phyloP scores from a whole-genome alignment of 805 yeast species.

The Teunomyces panamensis region DNA sequence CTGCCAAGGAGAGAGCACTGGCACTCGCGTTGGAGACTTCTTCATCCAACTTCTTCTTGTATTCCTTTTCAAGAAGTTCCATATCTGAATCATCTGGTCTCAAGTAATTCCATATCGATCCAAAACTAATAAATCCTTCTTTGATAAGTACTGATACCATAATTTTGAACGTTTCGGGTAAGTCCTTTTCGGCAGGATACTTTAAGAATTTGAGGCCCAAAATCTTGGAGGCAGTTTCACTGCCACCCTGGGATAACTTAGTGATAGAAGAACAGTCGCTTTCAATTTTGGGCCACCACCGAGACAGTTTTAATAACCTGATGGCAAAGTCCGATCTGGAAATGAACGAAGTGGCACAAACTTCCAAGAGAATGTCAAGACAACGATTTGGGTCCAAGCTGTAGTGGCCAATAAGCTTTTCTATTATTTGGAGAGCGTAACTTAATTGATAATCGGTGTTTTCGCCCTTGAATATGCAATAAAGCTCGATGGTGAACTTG shows the following conservation, averaged over 20 bases:
- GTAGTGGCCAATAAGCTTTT: conserved; percentile 68
- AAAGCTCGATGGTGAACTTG: conserved; percentile 52
- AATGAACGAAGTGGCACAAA: conserved; percentile 46
- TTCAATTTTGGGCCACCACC: conserved; percentile 61
- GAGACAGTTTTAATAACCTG: conserved; percentile 48
- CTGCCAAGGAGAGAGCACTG: conserved; percentile 83
- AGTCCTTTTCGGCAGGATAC: conserved; percentile 26
- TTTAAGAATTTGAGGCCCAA: conserved; percentile 45
- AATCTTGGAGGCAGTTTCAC: conserved; percentile 50
- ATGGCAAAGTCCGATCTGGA: conserved; percentile 47
- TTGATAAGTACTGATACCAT: conserved; percentile 59
- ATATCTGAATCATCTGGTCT: conserved; percentile 52
- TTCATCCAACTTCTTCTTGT: conserved; percentile 48
- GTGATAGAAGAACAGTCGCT: conserved; percentile 32
- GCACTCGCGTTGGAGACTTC: conserved; percentile 61
- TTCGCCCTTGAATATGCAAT: conserved; percentile 37
- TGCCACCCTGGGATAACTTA: conserved; percentile 49
- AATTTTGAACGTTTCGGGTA: conserved; percentile 43
- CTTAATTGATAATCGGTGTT: conserved; percentile 42
- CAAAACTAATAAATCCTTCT: conserved; percentile 63
- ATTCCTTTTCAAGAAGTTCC: conserved; percentile 38
- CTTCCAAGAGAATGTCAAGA: conserved; percentile 58
- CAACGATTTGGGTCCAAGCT: conserved; percentile 70
- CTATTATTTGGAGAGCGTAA: conserved; percentile 46
- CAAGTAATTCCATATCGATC: conserved; percentile 55